Evolutionary conservation across 2,329 filamentous ascomycete genomes (phyloP).

Genomic region (Diplodia sapinea): DNA sequence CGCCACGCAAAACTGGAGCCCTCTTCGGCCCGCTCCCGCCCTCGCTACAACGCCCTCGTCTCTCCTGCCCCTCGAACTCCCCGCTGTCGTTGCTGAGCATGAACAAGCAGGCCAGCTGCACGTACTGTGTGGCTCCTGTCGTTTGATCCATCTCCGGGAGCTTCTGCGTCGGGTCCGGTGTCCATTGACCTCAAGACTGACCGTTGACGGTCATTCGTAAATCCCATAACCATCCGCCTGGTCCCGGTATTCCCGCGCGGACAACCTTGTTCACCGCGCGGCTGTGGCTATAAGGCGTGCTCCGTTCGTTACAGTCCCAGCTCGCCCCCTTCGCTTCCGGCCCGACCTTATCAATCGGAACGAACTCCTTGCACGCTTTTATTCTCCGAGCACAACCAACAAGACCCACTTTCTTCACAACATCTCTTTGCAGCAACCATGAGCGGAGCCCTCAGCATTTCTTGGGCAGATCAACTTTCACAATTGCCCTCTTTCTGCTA

Average conservation of each 20-base stretch:
- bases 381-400: not conserved
- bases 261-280: slow-evolving; percentile 4
- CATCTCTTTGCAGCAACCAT: not conserved
- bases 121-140: not conserved
- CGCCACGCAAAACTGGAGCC: slow-evolving; percentile 13
- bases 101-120: too few relatives aligned
- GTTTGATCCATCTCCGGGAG: not conserved
- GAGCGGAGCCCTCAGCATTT: not conserved
- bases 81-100: not conserved
- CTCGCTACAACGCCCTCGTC: not conserved
- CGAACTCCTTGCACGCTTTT: not conserved
- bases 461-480: not conserved
- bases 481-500: not conserved
- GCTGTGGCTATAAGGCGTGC: slow-evolving; percentile 4
- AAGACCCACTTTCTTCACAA: not conserved
- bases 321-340: not conserved
- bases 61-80: not conserved
- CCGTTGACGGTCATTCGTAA: not conserved
- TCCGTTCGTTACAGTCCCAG: not conserved
- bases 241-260: not conserved
- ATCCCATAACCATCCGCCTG: not conserved
- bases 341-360: not conserved
- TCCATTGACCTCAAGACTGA: not conserved
- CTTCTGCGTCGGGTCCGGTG: not conserved
- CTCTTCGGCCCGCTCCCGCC: slow-evolving; percentile 25